Evolutionary conservation across 176 grass and related monocot species (phyloP), one percentile per base, ranked within the genome.

Genomic region (Olyra latifolia): DNA sequence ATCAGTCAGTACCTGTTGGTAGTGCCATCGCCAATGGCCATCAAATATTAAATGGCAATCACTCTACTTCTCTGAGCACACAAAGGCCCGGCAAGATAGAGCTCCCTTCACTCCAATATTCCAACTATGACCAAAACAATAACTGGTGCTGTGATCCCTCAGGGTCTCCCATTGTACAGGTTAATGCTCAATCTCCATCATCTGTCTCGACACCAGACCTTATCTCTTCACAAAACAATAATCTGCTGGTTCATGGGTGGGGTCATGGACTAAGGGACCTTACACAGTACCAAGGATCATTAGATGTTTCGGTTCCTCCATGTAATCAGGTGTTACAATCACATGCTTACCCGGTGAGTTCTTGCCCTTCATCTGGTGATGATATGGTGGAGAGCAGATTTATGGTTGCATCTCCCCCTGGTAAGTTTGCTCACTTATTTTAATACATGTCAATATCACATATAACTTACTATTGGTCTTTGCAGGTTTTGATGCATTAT

Each of bases 51-150:
- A 64, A 83, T 90, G 88, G 25, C 82, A 83, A 82, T 43, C 75
- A 71, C 85, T 88, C 85, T 90, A 78, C 74, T 93, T 90, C 88
- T 57, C 68, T 80, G 82, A 54, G 70, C 56, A 50, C 76, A 42
- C 22, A 52, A 40, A 64, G 74, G 69, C 45, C 82, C 72, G 46
- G 67, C 64, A 83, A 93, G 62, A 67, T 62, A 14, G 92, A 91
- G 92, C 89, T 85, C 84, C 89, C 89, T 94, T 94, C 86, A 91
- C 0, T 94, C 92, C 92, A 94, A 94, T 42, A 14, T 89, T 4
- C 47, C 62, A 72, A 45, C 50, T 82, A 43, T 82, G 86, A 59
- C 71, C 7, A 12, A 60, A 74, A 23, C 66, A 70, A 69, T 60
- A 56, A 10, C 64, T 84, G 29, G 59, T 23, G 32, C 41, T 5